These are phyloP conservation scores for Datisca glomerata DNA, from an alignment of 306 rosid species.

Conservation along the genomic window DNA sequence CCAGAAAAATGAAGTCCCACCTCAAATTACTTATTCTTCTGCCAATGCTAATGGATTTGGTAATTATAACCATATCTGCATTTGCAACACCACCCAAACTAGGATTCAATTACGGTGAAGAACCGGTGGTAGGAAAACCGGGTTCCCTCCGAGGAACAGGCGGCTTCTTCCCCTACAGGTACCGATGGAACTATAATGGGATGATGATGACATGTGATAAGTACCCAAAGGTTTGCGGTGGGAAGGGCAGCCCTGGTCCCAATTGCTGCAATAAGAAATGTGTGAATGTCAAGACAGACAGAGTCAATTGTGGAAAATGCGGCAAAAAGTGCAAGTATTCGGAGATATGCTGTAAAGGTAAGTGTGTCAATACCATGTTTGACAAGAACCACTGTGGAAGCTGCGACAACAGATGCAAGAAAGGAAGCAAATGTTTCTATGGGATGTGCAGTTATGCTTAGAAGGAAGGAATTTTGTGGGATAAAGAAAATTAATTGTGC, in stretches of 20 bases:
- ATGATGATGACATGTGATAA: conserved; percentile 29
- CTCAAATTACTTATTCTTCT: too few relatives aligned
- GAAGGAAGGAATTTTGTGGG: too few relatives aligned
- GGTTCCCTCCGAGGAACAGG: conserved; percentile 22
- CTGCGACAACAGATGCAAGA: conserved; percentile 43
- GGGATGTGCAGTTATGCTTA: conserved; percentile 70
- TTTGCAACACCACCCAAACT: too few relatives aligned
- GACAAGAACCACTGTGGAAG: conserved; percentile 45
- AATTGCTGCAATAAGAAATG: conserved; percentile 49
- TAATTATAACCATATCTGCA: too few relatives aligned
- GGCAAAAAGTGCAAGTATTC: conserved; percentile 45
- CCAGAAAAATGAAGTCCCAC: too few relatives aligned
- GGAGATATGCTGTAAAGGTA: conserved; percentile 46
- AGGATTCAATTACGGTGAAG: too few relatives aligned
- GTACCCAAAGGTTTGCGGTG: conserved; percentile 26
- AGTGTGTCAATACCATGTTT: conserved; percentile 45
- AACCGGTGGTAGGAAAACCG: too few relatives aligned
- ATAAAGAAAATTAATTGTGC: too few relatives aligned
- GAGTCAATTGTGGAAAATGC: conserved; percentile 48
- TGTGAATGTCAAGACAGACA: conserved; percentile 27
- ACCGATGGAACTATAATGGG: conserved; percentile 1
- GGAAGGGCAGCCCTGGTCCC: conserved; percentile 28
- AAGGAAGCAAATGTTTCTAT: conserved; percentile 24
- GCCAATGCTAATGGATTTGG: too few relatives aligned
- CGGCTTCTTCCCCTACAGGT: conserved; percentile 20